Evolutionary conservation across 352 stramenopile species (phyloP).

Genomic region (Thalassiosira delicatula): DNA sequence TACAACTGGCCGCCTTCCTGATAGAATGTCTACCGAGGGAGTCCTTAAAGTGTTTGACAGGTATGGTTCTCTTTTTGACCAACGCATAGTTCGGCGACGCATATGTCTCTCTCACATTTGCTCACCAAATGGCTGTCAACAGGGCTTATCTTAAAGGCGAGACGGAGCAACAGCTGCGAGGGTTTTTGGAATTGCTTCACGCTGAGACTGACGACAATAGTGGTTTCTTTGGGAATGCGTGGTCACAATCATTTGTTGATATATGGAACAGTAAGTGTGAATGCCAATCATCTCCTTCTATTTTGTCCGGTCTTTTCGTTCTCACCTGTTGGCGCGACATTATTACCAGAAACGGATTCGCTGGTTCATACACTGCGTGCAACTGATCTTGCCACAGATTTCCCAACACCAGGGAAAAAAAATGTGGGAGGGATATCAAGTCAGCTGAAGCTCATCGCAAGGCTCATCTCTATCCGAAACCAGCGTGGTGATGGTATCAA

Average conservation of each 20-base stretch:
- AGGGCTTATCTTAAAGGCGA: conserved; percentile 60
- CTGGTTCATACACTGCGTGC: conserved; percentile 46
- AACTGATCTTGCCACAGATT: conserved; percentile 46
- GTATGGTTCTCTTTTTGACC: background rate
- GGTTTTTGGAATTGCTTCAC: conserved; percentile 56
- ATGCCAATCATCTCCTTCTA: background rate
- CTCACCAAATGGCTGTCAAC: background rate
- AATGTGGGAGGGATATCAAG: conserved; percentile 54
- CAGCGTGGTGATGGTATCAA: conserved; percentile 67
- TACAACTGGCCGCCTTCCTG: conserved; percentile 50
- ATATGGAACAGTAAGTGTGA: conserved; percentile 51
- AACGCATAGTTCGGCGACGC: background rate
- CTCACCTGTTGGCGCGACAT: background rate
- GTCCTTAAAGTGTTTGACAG: conserved; percentile 53
- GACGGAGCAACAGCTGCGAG: conserved; percentile 45
- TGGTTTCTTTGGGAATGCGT: conserved; percentile 64
- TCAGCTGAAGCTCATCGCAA: conserved; percentile 70
- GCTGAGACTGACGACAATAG: conserved; percentile 54
- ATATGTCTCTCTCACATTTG: background rate
- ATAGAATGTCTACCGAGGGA: conserved; percentile 57
- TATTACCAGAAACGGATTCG: conserved; percentile 58
- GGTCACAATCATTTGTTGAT: conserved; percentile 64
- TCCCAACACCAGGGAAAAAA: background rate
- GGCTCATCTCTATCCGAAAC: conserved; percentile 72
- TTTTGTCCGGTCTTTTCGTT: background rate